Percentiles rank a stretch among this genome's conserved stretches.
Conservation (phyloP, 2,329 filamentous ascomycete species). For the Fonsecaea erecta region DNA sequence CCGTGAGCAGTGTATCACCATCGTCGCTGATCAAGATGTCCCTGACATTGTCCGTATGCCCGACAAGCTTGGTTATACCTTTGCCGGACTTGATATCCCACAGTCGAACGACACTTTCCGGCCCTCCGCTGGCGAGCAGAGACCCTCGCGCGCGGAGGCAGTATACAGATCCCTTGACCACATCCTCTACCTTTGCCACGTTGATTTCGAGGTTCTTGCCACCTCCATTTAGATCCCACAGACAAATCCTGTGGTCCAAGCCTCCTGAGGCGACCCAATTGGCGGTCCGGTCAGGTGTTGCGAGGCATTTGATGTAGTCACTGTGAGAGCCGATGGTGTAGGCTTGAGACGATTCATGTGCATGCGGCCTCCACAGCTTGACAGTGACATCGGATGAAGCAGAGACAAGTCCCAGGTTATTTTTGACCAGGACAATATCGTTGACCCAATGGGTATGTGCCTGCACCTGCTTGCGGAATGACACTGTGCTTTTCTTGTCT, state of each 20-base stretch:
- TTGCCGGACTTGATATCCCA: conserved; percentile 91
- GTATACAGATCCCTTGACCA: conserved; percentile 94
- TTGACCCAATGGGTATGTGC: conserved; percentile 97
- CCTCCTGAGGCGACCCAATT: conserved; percentile 95
- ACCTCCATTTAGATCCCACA: conserved; percentile 90
- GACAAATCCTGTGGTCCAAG: conserved; percentile 84
- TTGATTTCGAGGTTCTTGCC: conserved; percentile 88
- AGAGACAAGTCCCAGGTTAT: conserved; percentile 79
- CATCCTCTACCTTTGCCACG: conserved; percentile 70
- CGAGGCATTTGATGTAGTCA: conserved; percentile 95
- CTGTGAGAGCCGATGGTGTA: conserved; percentile 87
- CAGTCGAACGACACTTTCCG: conserved; percentile 87
- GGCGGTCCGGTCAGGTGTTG: conserved; percentile 70
- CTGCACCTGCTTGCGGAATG: conserved; percentile 67
- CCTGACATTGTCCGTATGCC: conserved; percentile 92
- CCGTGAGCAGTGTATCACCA: conserved; percentile 89
- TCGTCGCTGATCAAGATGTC: conserved; percentile 87
- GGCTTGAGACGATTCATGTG: conserved; percentile 60
- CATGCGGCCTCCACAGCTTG: conserved; percentile 84
- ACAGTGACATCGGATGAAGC: conserved; percentile 93
- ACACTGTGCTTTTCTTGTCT: conserved; percentile 50
- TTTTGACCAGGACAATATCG: conserved; percentile 80
- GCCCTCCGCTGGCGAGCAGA: conserved; percentile 88
- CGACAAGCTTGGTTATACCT: conserved; percentile 92
- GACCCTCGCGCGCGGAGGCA: conserved; percentile 79